Evolutionary conservation across 176 grass and related monocot species (phyloP).

Genomic region (Dactylis glomerata): DNA sequence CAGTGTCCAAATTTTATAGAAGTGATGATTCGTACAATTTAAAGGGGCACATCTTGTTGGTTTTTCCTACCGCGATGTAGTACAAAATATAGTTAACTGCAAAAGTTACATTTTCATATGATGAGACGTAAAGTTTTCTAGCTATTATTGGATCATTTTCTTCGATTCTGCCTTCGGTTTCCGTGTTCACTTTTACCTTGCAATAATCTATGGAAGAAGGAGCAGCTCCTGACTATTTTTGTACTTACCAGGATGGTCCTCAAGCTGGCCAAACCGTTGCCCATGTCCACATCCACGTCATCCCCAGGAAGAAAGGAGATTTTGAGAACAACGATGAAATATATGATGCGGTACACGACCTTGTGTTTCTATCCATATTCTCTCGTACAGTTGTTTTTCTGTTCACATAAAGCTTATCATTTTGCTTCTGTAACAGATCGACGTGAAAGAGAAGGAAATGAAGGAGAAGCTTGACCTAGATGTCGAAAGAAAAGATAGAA

Average conservation of each 20-base stretch:
- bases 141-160: neutral
- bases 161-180: neutral
- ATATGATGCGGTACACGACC: constrained; percentile 70
- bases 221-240: neutral
- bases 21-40: neutral
- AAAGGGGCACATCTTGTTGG: neutral
- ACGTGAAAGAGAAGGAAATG: constrained; percentile 76
- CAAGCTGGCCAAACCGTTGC: constrained; percentile 90
- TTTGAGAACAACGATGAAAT: constrained; percentile 96
- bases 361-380: neutral
- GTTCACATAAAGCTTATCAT: constrained; percentile 1
- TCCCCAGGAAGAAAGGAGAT: constrained; percentile 82
- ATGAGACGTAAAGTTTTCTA: neutral
- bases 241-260: constrained; percentile 72
- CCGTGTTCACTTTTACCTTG: neutral
- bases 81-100: neutral
- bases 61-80: neutral
- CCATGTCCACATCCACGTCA: constrained; percentile 94
- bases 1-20: neutral
- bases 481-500: constrained; percentile 72
- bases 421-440: constrained; percentile 42
- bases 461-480: constrained; percentile 96
- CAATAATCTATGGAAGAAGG: neutral
- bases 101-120: neutral
- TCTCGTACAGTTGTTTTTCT: neutral